Percentiles rank a stretch among this genome's conserved stretches.
These are phyloP conservation scores for Cyclotella distinguenda DNA, from an alignment of 108 stramenopile species.

Conservation along the genomic window DNA sequence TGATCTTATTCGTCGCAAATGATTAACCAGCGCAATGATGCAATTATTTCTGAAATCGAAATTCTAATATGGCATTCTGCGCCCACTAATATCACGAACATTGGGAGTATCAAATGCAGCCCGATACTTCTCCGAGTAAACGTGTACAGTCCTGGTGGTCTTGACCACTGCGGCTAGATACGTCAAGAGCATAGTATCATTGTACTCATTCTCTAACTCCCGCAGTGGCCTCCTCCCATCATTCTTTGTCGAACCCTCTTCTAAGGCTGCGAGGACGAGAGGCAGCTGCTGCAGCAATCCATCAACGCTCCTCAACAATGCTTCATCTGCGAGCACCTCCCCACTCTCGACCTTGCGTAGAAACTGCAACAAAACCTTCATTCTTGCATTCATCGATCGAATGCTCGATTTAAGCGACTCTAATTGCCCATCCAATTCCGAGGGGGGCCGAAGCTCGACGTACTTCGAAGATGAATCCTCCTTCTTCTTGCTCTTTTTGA, in stretches of 20 bases:
- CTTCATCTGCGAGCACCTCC: slow-evolving; percentile 24
- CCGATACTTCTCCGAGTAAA: slow-evolving; percentile 75
- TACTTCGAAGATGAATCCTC: slow-evolving; percentile 3
- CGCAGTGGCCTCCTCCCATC: slow-evolving; percentile 12
- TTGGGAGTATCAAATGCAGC: slow-evolving; percentile 24
- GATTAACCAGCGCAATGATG: too few relatives aligned
- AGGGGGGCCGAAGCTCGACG: slow-evolving; percentile 26
- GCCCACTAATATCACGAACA: slow-evolving; percentile 8
- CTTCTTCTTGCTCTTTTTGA: slow-evolving; percentile 24
- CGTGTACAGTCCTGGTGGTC: slow-evolving; percentile 57
- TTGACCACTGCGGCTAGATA: slow-evolving; percentile 64
- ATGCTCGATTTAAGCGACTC: slow-evolving; percentile 40
- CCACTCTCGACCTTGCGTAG: slow-evolving; percentile 40
- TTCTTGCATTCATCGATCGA: slow-evolving; percentile 60
- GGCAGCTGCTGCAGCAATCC: slow-evolving; percentile 44
- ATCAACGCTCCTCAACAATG: slow-evolving; percentile 44
- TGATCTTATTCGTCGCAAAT: too few relatives aligned
- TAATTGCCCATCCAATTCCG: slow-evolving; percentile 34
- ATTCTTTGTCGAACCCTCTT: slow-evolving; percentile 6
- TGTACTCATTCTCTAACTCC: slow-evolving; percentile 49
- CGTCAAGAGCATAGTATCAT: slow-evolving; percentile 48
- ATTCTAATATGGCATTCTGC: slow-evolving; percentile 12
- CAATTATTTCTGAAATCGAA: background rate
- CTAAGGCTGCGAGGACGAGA: slow-evolving; percentile 31
- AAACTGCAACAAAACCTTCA: slow-evolving; percentile 54